phyloP scores from a whole-genome alignment of 2,329 filamentous ascomycete genomes.

The Arthrobotrys conoides region DNA sequence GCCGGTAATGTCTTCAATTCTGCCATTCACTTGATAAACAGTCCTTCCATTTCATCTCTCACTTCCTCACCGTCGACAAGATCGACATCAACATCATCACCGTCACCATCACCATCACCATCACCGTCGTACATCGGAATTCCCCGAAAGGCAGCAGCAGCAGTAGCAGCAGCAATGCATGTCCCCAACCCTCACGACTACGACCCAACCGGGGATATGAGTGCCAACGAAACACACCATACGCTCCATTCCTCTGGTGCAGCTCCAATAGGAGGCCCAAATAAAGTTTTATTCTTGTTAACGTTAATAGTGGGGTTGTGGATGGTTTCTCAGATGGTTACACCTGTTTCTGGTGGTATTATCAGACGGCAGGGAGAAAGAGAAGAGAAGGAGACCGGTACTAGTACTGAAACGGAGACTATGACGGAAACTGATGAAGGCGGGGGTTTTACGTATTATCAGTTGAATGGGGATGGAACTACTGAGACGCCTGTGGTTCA shows the following conservation, averaged over 20 bases:
- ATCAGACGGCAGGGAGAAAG: neutral
- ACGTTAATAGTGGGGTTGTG: conserved; percentile 13
- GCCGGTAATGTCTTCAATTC: neutral
- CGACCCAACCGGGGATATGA: conserved; percentile 2
- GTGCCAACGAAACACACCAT: conserved; percentile 32
- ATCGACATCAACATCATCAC: too few species aligned
- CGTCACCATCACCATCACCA: neutral
- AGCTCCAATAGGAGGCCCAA: neutral
- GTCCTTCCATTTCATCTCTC: neutral
- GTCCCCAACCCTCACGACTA: conserved; percentile 35
- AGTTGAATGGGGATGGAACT: conserved; percentile 26
- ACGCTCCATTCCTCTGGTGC: conserved; percentile 14
- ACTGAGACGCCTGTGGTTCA: conserved; percentile 14
- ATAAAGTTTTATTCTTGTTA: conserved; percentile 17
- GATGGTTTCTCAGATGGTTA: conserved; percentile 30
- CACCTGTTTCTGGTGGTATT: conserved; percentile 4
- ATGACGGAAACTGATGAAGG: neutral
- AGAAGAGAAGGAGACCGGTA: too few species aligned
- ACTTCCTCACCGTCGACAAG: too few species aligned
- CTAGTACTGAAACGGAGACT: neutral
- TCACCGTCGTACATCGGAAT: neutral
- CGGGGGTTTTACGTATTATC: conserved; percentile 33
- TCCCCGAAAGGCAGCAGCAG: neutral
- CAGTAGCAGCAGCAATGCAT: too few species aligned
- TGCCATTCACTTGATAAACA: neutral